Evolutionary conservation across 352 stramenopile species (phyloP).

Genomic region (Globisporangium carolinianum): DNA sequence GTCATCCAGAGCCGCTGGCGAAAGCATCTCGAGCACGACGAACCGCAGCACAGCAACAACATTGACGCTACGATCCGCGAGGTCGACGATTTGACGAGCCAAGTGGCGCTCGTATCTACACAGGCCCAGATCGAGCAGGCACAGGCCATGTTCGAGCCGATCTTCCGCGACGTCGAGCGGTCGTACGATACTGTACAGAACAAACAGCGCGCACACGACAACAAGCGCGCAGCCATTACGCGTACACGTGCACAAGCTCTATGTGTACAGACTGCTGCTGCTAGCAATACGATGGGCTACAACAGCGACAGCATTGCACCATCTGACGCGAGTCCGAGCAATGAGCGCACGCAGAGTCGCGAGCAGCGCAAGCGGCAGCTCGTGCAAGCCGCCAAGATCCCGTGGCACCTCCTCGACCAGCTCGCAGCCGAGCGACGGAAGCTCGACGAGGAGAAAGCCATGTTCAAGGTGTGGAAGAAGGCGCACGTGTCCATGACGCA

Average conservation of each 20-base stretch:
- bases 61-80: constrained; percentile 20
- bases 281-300: not conserved
- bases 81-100: constrained; percentile 31
- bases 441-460: constrained; percentile 44
- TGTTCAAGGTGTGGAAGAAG: constrained; percentile 55
- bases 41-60: constrained; percentile 11
- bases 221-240: not conserved
- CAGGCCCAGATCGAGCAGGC: constrained; percentile 55
- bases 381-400: constrained; percentile 42
- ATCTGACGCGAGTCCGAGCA: not conserved
- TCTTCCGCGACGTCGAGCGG: constrained; percentile 48
- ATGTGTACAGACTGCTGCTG: not conserved
- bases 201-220: constrained; percentile 21
- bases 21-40: constrained; percentile 16
- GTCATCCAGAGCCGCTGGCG: constrained; percentile 49
- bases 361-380: constrained; percentile 27
- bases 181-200: constrained; percentile 35
- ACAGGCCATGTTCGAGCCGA: constrained; percentile 50
- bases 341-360: constrained; percentile 1
- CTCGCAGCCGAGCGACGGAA: constrained; percentile 36
- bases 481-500: constrained; percentile 4
- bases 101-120: constrained; percentile 35
- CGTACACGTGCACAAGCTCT: not conserved
- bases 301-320: constrained; percentile 1
- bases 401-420: constrained; percentile 68